Percentiles rank a stretch among this genome's conserved stretches.
phyloP scores from a whole-genome alignment of 2,329 filamentous ascomycete species.

The Pseudofabraea citricarpa region DNA sequence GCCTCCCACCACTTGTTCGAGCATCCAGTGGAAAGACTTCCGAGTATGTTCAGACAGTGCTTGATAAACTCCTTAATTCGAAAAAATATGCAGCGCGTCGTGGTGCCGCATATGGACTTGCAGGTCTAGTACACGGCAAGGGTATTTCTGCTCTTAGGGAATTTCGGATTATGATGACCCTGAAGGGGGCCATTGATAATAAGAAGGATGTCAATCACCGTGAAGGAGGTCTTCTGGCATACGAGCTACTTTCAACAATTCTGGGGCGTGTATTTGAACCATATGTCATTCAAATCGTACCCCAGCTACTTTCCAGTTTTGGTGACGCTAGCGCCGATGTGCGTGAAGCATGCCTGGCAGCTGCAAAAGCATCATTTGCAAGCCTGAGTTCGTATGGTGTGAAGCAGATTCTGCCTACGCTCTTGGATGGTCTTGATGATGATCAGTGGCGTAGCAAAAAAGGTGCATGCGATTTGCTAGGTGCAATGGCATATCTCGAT shows the following conservation, averaged over 20 bases:
- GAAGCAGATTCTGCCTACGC: constrained; percentile 85
- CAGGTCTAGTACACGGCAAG: constrained; percentile 83
- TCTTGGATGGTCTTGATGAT: constrained; percentile 89
- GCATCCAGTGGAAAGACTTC: constrained; percentile 73
- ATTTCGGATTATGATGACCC: constrained; percentile 76
- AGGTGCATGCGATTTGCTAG: constrained; percentile 91
- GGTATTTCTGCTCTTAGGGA: constrained; percentile 79
- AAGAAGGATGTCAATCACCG: constrained; percentile 89
- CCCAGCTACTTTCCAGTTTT: constrained; percentile 82
- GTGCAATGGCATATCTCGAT: constrained; percentile 97
- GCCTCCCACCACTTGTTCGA: constrained; percentile 83
- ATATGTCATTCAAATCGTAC: constrained; percentile 93
- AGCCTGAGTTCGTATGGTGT: constrained; percentile 94
- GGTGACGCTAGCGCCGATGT: constrained; percentile 86
- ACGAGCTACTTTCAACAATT: constrained; percentile 82
- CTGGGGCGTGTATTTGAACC: constrained; percentile 90
- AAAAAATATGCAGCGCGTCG: constrained; percentile 92
- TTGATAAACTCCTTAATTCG: constrained; percentile 76
- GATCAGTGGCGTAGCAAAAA: constrained; percentile 98
- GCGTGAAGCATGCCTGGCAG: constrained; percentile 85
- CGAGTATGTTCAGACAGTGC: constrained; percentile 74
- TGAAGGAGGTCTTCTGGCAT: constrained; percentile 83
- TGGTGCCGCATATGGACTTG: constrained; percentile 91
- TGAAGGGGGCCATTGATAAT: constrained; percentile 83
- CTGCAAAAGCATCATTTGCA: constrained; percentile 90